Conservation (phyloP, 2,329 filamentous ascomycete genomes). For the Blastomyces gilchristii region DNA sequence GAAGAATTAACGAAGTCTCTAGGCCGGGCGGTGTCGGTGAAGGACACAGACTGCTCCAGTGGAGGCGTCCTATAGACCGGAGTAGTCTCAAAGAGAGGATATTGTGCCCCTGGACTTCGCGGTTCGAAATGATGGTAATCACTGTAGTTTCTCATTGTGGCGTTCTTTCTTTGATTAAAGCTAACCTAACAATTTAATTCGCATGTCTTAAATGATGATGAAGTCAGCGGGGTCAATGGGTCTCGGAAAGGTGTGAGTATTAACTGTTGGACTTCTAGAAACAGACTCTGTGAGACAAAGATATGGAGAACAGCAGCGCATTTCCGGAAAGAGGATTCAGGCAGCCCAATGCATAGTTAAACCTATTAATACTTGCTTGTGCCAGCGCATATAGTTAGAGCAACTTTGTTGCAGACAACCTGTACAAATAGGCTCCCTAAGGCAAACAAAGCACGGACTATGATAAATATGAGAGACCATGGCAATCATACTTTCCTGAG, state of each 20-base stretch:
- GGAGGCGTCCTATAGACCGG: slow-evolving; percentile 6
- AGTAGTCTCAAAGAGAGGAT: slow-evolving; percentile 1
- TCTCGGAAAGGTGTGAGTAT: slow-evolving; percentile 10
- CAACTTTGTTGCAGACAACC: slow-evolving; percentile 22
- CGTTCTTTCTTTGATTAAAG: slow-evolving; percentile 3
- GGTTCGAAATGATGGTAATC: neutral
- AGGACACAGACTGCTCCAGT: neutral
- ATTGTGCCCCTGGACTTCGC: neutral
- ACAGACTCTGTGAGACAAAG: slow-evolving; percentile 17
- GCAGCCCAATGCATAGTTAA: slow-evolving; percentile 12
- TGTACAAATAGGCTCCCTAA: slow-evolving; percentile 9
- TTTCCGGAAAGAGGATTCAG: slow-evolving; percentile 10
- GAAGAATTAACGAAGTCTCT: neutral
- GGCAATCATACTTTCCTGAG: slow-evolving; percentile 17
- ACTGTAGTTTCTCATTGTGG: slow-evolving; percentile 8
- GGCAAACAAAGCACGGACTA: slow-evolving; percentile 17
- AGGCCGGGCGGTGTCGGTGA: neutral
- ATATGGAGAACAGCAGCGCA: slow-evolving; percentile 15
- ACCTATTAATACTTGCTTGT: slow-evolving; percentile 10
- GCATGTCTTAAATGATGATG: slow-evolving; percentile 12
- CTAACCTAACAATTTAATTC: slow-evolving; percentile 9
- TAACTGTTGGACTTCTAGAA: slow-evolving; percentile 13
- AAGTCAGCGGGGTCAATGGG: slow-evolving; percentile 13
- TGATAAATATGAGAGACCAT: slow-evolving; percentile 13
- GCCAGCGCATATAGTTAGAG: slow-evolving; percentile 19